These are phyloP conservation scores for Phaeosphaeria sp. DNA, from an alignment of 2,329 filamentous ascomycete genomes.

Conservation along the genomic window DNA sequence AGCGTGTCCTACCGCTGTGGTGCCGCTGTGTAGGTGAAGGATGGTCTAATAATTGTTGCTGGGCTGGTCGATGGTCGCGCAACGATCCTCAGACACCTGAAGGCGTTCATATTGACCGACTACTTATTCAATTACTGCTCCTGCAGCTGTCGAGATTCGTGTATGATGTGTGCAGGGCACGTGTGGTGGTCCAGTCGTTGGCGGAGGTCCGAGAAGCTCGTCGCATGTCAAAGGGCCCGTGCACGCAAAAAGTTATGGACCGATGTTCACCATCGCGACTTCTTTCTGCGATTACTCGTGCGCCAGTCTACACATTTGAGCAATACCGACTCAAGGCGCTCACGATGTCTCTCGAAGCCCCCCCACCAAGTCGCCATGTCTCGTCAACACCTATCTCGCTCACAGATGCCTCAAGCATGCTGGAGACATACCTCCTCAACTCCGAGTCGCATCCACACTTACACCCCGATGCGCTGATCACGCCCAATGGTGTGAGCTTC, in stretches of 20 bases:
- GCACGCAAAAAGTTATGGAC: conserved; percentile 37
- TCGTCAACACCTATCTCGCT: conserved; percentile 40
- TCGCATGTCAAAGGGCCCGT: conserved; percentile 27
- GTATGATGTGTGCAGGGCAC: neutral
- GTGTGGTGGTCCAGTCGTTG: neutral
- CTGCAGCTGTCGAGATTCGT: neutral
- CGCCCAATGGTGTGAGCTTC: conserved; percentile 51
- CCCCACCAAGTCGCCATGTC: conserved; percentile 47
- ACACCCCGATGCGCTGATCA: conserved; percentile 57
- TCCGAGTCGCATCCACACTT: conserved; percentile 52
- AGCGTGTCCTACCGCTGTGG: conserved; percentile 26
- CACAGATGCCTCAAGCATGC: conserved; percentile 39
- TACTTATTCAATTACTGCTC: conserved; percentile 1
- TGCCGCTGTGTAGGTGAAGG: conserved; percentile 19
- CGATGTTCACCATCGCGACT: conserved; percentile 11
- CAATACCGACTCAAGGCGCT: neutral
- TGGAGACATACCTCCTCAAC: conserved; percentile 51
- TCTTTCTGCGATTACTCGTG: neutral
- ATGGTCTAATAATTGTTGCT: conserved; percentile 27
- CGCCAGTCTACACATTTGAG: neutral
- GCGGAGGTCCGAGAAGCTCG: conserved; percentile 23
- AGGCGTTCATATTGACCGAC: conserved; percentile 38
- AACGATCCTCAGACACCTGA: conserved; percentile 36
- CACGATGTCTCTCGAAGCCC: conserved; percentile 42
- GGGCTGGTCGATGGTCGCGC: conserved; percentile 27